Evolutionary conservation across 257 asterid genomes (phyloP).

Genomic region (Salvia miltiorrhiza): DNA sequence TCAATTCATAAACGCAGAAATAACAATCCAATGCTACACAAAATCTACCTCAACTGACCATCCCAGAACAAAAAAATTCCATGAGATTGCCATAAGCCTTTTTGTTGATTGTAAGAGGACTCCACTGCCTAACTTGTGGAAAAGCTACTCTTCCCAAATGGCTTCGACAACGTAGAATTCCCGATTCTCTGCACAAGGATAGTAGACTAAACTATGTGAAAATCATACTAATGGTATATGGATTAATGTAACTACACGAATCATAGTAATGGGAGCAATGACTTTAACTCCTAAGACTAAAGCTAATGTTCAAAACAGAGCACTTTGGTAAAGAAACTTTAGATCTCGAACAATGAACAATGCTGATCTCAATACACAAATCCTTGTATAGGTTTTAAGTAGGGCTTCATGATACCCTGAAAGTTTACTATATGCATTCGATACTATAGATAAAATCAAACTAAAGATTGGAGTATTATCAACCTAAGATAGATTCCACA

Average conservation of each 20-base stretch:
- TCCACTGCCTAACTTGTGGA: constrained; percentile 30
- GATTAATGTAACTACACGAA: no score
- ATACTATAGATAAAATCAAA: no score
- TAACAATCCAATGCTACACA: not conserved
- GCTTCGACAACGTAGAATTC: constrained; percentile 51
- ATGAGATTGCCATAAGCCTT: not conserved
- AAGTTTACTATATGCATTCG: no score
- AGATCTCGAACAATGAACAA: no score
- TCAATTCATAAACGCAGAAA: not conserved
- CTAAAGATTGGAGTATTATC: not conserved
- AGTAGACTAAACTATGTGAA: not conserved
- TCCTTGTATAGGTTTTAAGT: no score
- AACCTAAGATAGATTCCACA: not conserved
- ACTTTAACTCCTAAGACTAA: no score
- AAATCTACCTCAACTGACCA: not conserved
- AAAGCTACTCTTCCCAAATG: constrained; percentile 28
- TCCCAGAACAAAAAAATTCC: constrained; percentile 11
- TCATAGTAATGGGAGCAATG: no score
- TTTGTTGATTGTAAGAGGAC: not conserved
- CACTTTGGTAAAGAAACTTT: no score
- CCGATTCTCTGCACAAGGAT: constrained; percentile 48
- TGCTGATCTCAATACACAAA: no score
- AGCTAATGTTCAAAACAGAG: no score
- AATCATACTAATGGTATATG: no score
- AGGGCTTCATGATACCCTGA: no score